Percentiles rank a stretch among this genome's conserved stretches.
Evolutionary conservation across 495 filamentous ascomycete genomes (phyloP).

Genomic region (Aspergillus incahuasiensis): DNA sequence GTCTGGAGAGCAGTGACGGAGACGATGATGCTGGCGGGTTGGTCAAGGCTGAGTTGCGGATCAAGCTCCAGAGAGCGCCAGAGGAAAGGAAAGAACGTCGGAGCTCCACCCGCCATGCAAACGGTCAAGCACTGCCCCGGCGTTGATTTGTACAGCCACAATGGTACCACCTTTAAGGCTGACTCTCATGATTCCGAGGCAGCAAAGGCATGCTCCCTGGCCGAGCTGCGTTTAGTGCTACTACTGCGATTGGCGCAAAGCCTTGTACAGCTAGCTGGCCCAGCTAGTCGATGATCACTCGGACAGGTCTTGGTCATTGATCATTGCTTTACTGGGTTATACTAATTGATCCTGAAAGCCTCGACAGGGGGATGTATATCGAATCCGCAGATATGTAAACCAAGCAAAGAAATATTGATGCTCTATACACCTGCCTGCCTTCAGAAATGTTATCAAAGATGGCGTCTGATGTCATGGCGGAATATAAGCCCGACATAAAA

Average conservation of each 20-base stretch:
- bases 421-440: too few species aligned
- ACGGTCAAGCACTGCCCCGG: neutral
- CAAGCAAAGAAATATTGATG: neutral
- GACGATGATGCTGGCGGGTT: neutral
- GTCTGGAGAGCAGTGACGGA: neutral
- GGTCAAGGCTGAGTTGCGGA: neutral
- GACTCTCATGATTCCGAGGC: neutral
- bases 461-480: slow-evolving; percentile 4
- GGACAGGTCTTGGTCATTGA: neutral
- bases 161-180: neutral
- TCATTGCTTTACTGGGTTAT: neutral
- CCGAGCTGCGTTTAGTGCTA: too few species aligned
- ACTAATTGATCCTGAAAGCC: neutral
- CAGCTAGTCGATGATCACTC: too few species aligned
- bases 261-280: too few species aligned
- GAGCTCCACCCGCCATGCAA: neutral
- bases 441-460: neutral
- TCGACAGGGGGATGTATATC: neutral
- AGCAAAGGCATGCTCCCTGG: neutral
- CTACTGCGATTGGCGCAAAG: too few species aligned
- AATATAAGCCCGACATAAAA: neutral
- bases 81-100: neutral
- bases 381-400: neutral
- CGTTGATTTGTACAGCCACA: neutral
- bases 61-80: neutral